Conservation (phyloP, 352 stramenopile species). For the Globisporangium middletonii region DNA sequence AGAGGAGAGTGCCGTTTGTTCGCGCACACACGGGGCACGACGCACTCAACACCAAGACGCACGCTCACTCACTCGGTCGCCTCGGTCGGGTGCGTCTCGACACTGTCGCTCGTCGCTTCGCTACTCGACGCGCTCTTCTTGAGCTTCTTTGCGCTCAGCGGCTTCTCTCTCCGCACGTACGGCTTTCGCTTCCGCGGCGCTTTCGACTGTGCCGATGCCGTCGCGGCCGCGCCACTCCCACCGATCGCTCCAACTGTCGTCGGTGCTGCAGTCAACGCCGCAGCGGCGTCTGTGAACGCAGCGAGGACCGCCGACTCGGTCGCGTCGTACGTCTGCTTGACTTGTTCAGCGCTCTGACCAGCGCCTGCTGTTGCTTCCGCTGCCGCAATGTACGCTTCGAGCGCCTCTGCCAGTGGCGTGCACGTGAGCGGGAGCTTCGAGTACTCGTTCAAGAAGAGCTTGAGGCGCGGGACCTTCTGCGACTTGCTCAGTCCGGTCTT, state of each 20-base stretch:
- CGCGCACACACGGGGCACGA: too few relatives aligned
- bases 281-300: conserved; percentile 30
- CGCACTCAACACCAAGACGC: too few relatives aligned
- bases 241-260: not conserved
- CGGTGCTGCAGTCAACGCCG: conserved; percentile 7
- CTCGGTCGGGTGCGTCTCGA: not conserved
- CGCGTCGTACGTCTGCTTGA: conserved; percentile 23
- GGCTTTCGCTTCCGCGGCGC: conserved; percentile 59
- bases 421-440: conserved; percentile 82
- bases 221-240: not conserved
- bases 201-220: conserved; percentile 16
- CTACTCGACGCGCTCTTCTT: conserved; percentile 25
- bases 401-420: conserved; percentile 17
- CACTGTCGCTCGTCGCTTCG: too few relatives aligned
- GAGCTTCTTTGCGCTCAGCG: conserved; percentile 35
- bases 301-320: conserved; percentile 20
- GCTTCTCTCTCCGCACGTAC: conserved; percentile 62
- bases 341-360: conserved; percentile 14
- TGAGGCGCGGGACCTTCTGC: conserved; percentile 56
- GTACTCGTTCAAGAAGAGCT: conserved; percentile 83
- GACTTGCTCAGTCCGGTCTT: conserved; percentile 47
- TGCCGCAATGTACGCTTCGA: conserved; percentile 29
- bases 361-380: conserved; percentile 15
- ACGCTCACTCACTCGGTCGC: too few relatives aligned
- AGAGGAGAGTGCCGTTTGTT: not conserved